These are phyloP conservation scores for Globisporangium ultimum DNA, from an alignment of 352 stramenopile genomes.

Conservation along the genomic window DNA sequence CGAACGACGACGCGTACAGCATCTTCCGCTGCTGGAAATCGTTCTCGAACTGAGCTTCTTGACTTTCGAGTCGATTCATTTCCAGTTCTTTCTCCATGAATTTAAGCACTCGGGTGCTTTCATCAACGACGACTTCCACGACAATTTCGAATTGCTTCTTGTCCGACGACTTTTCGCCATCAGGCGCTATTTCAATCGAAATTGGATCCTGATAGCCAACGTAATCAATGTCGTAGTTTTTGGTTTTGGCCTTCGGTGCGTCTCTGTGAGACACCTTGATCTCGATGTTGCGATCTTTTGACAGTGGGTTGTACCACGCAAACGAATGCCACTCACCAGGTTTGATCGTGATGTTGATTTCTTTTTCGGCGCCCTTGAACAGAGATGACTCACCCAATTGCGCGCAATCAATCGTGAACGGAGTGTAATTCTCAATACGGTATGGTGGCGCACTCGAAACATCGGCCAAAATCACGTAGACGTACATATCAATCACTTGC, in stretches of 20 bases:
- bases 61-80: conserved; percentile 58
- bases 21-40: conserved; percentile 79
- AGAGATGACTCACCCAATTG: conserved; percentile 68
- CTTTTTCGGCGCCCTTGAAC: conserved; percentile 57
- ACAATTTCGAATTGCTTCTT: conserved; percentile 47
- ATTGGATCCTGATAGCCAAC: conserved; percentile 76
- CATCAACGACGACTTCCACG: conserved; percentile 78
- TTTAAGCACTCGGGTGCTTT: conserved; percentile 77
- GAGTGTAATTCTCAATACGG: conserved; percentile 87
- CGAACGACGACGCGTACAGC: conserved; percentile 79
- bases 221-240: conserved; percentile 82
- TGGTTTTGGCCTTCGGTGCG: conserved; percentile 48
- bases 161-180: conserved; percentile 19
- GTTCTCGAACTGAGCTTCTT: conserved; percentile 56
- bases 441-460: conserved; percentile 77
- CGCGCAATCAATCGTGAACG: conserved; percentile 69
- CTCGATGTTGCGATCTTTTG: conserved; percentile 82
- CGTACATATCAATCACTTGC: conserved; percentile 87
- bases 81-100: conserved; percentile 82
- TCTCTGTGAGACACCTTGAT: conserved; percentile 55
- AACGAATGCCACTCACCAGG: conserved; percentile 75
- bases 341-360: conserved; percentile 47
- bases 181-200: conserved; percentile 44
- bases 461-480: conserved; percentile 85
- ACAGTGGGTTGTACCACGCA: conserved; percentile 79